Conservation (phyloP, 1,284 basidiomycete genomes). For the Cronartium ribicola region DNA sequence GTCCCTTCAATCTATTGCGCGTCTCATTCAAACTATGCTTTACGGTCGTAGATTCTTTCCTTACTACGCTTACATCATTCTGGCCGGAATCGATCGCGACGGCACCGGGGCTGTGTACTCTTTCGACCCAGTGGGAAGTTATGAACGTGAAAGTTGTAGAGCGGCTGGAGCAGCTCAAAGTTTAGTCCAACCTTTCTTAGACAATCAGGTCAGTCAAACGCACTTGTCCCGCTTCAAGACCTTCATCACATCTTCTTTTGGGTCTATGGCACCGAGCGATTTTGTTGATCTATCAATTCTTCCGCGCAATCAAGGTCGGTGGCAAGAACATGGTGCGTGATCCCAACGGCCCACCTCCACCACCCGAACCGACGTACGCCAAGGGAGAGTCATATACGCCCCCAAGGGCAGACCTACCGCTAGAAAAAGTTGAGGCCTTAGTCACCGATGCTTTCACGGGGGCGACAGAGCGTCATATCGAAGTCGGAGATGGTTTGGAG, state of each 20-base stretch:
- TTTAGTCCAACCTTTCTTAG: conserved; percentile 88
- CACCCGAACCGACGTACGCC: conserved; percentile 59
- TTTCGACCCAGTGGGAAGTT: conserved; percentile 91
- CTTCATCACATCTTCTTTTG: conserved; percentile 19
- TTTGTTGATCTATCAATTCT: conserved; percentile 6
- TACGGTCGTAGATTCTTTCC: conserved; percentile 92
- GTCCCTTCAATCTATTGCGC: conserved; percentile 82
- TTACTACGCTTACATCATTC: conserved; percentile 91
- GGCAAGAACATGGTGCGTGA: conserved; percentile 74
- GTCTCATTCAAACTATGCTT: conserved; percentile 91
- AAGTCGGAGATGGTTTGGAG: conserved; percentile 90
- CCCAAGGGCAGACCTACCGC: conserved; percentile 62
- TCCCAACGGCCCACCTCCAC: conserved; percentile 57
- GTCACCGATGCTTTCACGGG: conserved; percentile 89
- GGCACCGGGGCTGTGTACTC: conserved; percentile 92
- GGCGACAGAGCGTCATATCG: conserved; percentile 92
- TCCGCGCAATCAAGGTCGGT: conserved; percentile 65
- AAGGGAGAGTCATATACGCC: conserved; percentile 38
- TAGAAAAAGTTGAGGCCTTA: conserved; percentile 71
- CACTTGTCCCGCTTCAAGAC: conserved; percentile 38
- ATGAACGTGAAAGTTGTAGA: conserved; percentile 88
- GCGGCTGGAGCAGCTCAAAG: conserved; percentile 86
- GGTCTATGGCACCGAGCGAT: background rate
- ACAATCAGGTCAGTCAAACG: conserved; percentile 69
- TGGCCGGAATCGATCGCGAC: conserved; percentile 88